Percentiles rank a stretch among this genome's conserved stretches.
Evolutionary conservation across 2,329 filamentous ascomycete species (phyloP).

Genomic region (Pseudomassariella vexata): DNA sequence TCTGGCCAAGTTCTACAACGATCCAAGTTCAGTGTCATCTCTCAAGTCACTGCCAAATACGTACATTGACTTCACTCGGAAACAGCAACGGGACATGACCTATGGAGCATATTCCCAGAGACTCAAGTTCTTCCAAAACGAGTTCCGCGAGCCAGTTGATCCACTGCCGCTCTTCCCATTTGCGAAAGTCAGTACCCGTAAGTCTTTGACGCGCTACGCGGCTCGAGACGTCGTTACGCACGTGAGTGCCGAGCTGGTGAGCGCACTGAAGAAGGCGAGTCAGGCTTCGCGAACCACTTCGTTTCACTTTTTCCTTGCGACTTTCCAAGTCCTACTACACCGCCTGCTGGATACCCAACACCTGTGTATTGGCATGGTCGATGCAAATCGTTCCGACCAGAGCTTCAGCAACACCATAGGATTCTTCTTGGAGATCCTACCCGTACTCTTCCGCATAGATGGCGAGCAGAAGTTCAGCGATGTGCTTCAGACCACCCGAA

Average conservation of each 20-base stretch:
- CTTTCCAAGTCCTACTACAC: slow-evolving; percentile 25
- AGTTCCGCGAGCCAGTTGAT: slow-evolving; percentile 16
- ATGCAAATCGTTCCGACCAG: slow-evolving; percentile 27
- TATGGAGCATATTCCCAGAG: no score
- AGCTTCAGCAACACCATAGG: slow-evolving; percentile 26
- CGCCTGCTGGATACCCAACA: slow-evolving; percentile 22
- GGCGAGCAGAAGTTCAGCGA: slow-evolving; percentile 10
- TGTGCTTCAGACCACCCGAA: slow-evolving; percentile 3
- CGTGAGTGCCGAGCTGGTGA: not conserved
- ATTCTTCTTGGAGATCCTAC: slow-evolving; percentile 33
- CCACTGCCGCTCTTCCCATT: slow-evolving; percentile 28
- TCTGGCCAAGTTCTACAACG: slow-evolving; percentile 35
- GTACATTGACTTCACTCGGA: slow-evolving; percentile 27
- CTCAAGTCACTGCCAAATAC: slow-evolving; percentile 20
- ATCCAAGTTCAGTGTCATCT: no score
- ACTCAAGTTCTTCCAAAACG: slow-evolving; percentile 27
- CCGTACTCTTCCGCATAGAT: slow-evolving; percentile 24
- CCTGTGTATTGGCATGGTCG: slow-evolving; percentile 37
- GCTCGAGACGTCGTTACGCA: slow-evolving; percentile 9
- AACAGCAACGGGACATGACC: no score
- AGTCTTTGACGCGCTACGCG: slow-evolving; percentile 13
- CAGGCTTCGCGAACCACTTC: slow-evolving; percentile 21
- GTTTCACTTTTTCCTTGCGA: slow-evolving; percentile 36
- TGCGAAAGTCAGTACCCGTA: slow-evolving; percentile 12
- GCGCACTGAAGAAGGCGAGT: slow-evolving; percentile 2